Evolutionary conservation across 2,329 filamentous ascomycete genomes (phyloP), one percentile per base, ranked within the genome.

Genomic region (Arachnopeziza araneosa): DNA sequence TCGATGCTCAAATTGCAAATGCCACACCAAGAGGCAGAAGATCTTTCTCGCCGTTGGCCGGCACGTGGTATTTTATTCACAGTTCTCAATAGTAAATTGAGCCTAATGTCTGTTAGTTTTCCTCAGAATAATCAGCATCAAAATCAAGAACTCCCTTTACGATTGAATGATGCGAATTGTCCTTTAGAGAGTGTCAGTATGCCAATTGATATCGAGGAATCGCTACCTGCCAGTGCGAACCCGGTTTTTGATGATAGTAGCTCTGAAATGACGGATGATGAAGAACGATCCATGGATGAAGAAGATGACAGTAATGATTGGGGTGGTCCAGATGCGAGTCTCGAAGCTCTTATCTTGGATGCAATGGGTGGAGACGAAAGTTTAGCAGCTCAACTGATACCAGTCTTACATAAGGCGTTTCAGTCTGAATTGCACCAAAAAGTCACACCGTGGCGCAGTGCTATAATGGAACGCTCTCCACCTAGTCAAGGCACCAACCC

Each of bases 271-370:
- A 55, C 55, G 17, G 61, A 53, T 14, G 58, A 60, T 22, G 53
- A 59, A 6, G 44, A 52, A 6, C 48, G 52, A 2, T 24, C n/a
- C 1, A 50, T 57, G 17, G 55, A 54, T 8, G 61, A 60, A 23
- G 56, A 57, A 6, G 56, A 54, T n/a, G 58, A 59, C 7, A 54
- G 59, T 9, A 52, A 57, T 36, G 56, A 54, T n/a, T 59, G 53
- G 53, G 55, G 57, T n/a, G 57, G 57, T 17, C 57, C 55, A 24
- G 54, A 59, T 36, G 30, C 19, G 19, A 56, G 26, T 49, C 57
- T 59, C 12, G 57, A 59, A 56, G 30, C 44, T 7, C 6, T 59
- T 24, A 21, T 59, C 21, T 48, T 59, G 19, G 57, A 58, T 12
- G 55, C 50, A 17, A n/a, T 54, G 22, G 58, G 60, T 54, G 59